Percentiles rank a stretch among this genome's conserved stretches.
Evolutionary conservation across 495 filamentous ascomycete genomes (phyloP).

Genomic region (Aspergillus wentii): DNA sequence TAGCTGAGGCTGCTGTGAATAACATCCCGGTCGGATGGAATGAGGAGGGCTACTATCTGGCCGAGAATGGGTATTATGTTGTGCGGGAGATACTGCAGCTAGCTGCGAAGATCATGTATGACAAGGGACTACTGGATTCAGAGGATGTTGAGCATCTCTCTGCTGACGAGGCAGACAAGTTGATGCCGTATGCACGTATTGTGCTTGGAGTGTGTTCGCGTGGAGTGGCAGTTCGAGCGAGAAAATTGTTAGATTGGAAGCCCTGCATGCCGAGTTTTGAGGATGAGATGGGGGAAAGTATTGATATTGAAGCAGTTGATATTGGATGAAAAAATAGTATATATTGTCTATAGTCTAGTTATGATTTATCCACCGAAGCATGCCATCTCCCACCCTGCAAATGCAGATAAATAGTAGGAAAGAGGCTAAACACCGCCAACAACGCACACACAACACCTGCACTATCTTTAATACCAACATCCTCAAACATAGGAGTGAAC

Average conservation of each 20-base stretch:
- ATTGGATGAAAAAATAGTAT: too few relatives aligned
- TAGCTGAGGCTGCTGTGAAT: background rate
- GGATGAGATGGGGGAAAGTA: background rate
- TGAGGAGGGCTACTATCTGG: background rate
- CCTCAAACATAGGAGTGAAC: conserved; percentile 47
- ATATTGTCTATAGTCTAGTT: too few relatives aligned
- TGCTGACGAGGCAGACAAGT: background rate
- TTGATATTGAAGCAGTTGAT: background rate
- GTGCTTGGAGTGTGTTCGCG: background rate
- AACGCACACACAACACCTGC: conserved; percentile 37
- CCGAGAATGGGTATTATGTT: background rate
- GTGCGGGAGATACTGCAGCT: background rate
- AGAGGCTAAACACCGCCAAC: conserved; percentile 38
- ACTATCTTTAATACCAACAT: conserved; percentile 39
- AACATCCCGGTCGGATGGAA: background rate
- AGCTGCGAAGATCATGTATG: background rate
- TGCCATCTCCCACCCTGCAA: conserved; percentile 23
- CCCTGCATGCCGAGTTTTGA: background rate
- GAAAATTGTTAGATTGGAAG: background rate
- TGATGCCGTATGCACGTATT: background rate
- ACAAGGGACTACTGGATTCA: background rate
- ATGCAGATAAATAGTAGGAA: conserved; percentile 38
- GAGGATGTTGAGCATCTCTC: background rate
- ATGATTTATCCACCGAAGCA: too few relatives aligned
- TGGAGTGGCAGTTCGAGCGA: background rate